Base-by-base conservation (phyloP, 2,329 filamentous ascomycete genomes). In the Pseudogymnoascus sp. region DNA sequence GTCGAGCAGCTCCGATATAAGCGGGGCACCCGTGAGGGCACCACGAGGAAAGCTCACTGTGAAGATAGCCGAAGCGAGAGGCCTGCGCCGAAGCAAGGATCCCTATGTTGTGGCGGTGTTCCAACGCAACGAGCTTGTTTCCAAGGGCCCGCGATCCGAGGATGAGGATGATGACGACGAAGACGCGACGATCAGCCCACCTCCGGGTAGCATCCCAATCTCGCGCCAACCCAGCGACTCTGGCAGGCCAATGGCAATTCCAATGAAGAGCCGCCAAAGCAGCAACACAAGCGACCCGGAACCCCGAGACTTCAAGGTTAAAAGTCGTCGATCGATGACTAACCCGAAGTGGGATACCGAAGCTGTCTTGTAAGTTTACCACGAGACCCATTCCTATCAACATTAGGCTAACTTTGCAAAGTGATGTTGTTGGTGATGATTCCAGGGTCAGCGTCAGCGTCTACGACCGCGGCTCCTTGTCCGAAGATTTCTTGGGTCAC, bases 31-130 rank as follows among this genome's bases (percentile, higher is more conserved):
- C 25, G 85, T 89, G 4, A 87, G 88, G 8, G 80, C 87, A 21
- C 82, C 91, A 21, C 93, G 91, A 74, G 95, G 95, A 63, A 96
- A 95, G 75, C 81, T 99, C 63, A 90, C 88, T 35, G 90, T 99
- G 69, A 92, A 90, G 73, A 95, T 99, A 62, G 82, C 87, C 60
- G 91, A 97, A 74, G 95, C 89, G 58, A 84, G 91, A 70, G 91
- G 90, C 8, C 78, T 99, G 61, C 84, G 89, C 65, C 90, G 87
- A 63, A 91, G 91, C 72, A 86, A 87, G 64, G 91, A 97, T 71
- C 95, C 95, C 1, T 99, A 99, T 71, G 91, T 97, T 61, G 92
- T 99, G 9, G 96, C 90, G 64, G 93, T 97, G 25, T 99, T 97
- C 72, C 95, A 99, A 75, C 90, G 91, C 74, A 96, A 93, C 72